Evolutionary conservation across 2,329 filamentous ascomycete genomes (phyloP).

Genomic region (Aspergillus sp.): DNA sequence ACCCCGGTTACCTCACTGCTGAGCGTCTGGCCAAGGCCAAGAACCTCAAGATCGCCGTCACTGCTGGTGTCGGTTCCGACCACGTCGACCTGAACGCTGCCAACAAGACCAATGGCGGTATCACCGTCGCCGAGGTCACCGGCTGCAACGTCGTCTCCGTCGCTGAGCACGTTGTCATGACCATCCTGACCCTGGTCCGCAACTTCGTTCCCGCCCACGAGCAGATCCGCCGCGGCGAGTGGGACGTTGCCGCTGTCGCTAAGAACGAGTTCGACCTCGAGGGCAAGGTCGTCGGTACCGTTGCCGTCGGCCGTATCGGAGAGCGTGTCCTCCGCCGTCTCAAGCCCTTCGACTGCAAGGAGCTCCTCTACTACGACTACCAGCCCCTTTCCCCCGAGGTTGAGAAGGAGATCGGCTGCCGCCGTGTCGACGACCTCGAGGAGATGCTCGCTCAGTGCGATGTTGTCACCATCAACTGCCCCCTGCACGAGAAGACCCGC

Average conservation of each 20-base stretch:
- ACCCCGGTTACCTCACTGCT: conserved; percentile 94
- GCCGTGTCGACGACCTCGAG: conserved; percentile 84
- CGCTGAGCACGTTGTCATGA: conserved; percentile 99
- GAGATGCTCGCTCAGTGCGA: conserved; percentile 94
- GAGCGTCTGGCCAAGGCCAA: conserved; percentile 97
- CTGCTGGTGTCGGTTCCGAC: conserved; percentile 96
- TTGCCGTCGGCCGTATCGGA: conserved; percentile 95
- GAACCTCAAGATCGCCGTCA: conserved; percentile 97
- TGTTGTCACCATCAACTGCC: conserved; percentile 99
- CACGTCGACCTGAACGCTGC: conserved; percentile 96
- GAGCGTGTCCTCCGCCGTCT: conserved; percentile 95
- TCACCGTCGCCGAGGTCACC: conserved; percentile 97
- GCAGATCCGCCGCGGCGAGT: conserved; percentile 83
- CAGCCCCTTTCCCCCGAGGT: conserved; percentile 83
- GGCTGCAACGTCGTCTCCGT: conserved; percentile 98
- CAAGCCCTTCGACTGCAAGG: conserved; percentile 99
- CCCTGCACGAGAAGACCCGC: conserved; percentile 94
- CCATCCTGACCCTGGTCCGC: conserved; percentile 90
- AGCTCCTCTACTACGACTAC: conserved; percentile 99
- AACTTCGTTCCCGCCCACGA: conserved; percentile 99
- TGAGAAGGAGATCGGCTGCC: conserved; percentile 94
- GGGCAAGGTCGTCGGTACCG: conserved; percentile 95
- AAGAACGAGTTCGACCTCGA: conserved; percentile 99
- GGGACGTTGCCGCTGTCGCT: conserved; percentile 92
- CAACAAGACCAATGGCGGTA: conserved; percentile 96